Evolutionary conservation across 208 protist genomes (phyloP), one percentile per base, ranked within the genome.

Genomic region (Wallacemonas collosoma): DNA sequence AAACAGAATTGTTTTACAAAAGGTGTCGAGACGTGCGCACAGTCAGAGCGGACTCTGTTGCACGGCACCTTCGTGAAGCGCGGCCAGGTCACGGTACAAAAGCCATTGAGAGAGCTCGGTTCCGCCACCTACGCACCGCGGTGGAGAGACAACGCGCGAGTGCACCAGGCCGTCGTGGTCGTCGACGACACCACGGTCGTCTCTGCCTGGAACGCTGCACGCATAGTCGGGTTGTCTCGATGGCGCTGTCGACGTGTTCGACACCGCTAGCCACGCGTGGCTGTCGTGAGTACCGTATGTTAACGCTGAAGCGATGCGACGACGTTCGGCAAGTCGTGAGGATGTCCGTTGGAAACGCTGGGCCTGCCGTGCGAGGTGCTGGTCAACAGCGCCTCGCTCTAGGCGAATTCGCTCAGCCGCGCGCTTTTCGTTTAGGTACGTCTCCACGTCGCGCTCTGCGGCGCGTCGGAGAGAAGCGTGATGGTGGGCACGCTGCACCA

Each of bases 141-240:
- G 14, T 8, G 17, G 7, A 44, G 6, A 9, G 17, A 7, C 55
- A 9, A 60, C 14, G 6, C 6, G 9, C 15, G 60, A 65, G 43
- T 65, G 60, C n/a, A 65, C 60, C 7, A 65, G 60, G 8, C 60
- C 60, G 36, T 65, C 26, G 4, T 5, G 40, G 3, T 15, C 60
- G 15, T 38, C 60, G 1, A 44, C 26, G 15, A 5, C 26, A 8
- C 53, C 53, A 26, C 26, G 26, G 26, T 26, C 26, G 26, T 0
- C 26, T 26, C 26, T 26, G 26, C 26, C 26, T 26, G 26, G 26
- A 26, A 26, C 26, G 26, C 26, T 26, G 26, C 26, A 26, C 26
- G 26, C 26, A 0, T 26, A 26, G 26, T 26, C 26, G 26, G 26
- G 26, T 26, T 26, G 26, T 26, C 26, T 26, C 26, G 26, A 26